Evolutionary conservation across 208 protist genomes (phyloP), one percentile per base, ranked within the genome.

Genomic region (Acanthamoeba sp.): DNA sequence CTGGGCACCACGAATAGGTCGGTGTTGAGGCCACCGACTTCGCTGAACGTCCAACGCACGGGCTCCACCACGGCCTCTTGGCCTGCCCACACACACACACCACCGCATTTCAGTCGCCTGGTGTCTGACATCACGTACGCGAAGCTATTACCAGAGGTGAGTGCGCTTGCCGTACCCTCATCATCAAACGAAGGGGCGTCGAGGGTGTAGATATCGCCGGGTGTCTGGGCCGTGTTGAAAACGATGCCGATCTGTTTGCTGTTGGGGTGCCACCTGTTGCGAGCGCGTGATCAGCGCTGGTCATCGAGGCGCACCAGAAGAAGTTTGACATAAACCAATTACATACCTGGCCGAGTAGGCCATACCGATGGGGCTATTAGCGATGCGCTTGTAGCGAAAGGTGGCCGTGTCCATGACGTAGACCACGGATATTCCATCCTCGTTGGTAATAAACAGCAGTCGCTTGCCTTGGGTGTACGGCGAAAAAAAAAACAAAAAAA

Each of bases 21-120:
- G 14, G 82, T 90, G 82, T 90, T 66, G 24, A 90, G 82, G 45
- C 82, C 82, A n/a, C 82, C 82, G 29, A 90, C 82, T 40, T 90
- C 82, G 52, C 82, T 90, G 29, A 90, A 90, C 22, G 82, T 90
- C 82, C 82, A 90, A 18, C 82, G 42, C 52, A 45, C 82, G 7
- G 27, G 34, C 27, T 9, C 22, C 24, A 20, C 10, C 55, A 38
- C 64, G 22, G 64, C 64, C 64, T 69, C 59, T 7, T 69, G 14
- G 10, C 52, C 52, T 59, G 20, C 52, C 20, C 14, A 59, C 20
- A 59, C 20, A 20, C 20, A 59, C 20, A 38, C n/a, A 22, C 12
- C 9, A 52, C 14, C 7, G 42, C n/a, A n/a, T n/a, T n/a, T n/a
- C n/a, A n/a, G n/a, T n/a, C n/a, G n/a, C n/a, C n/a, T n/a, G n/a